These are phyloP conservation scores for Amaranthus cruentus DNA, from an alignment of 148 eudicot species.

Conservation along the genomic window DNA sequence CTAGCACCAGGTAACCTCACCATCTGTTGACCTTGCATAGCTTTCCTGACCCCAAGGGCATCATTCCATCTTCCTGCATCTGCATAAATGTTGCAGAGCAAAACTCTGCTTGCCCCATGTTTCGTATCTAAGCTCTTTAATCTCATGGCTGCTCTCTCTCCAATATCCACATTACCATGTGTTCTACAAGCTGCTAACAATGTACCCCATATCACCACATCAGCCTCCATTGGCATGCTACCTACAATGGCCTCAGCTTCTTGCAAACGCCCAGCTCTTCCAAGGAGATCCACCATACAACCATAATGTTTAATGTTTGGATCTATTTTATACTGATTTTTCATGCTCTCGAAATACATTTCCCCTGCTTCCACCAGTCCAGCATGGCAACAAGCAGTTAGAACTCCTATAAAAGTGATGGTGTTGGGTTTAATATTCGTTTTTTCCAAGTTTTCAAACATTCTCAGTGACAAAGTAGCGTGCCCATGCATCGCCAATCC, in stretches of 20 bases:
- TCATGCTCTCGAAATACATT: constrained; percentile 55
- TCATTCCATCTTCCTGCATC: constrained; percentile 80
- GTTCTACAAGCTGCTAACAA: constrained; percentile 71
- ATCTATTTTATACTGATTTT: constrained; percentile 36
- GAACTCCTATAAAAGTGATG: constrained; percentile 75
- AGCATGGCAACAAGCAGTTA: constrained; percentile 82
- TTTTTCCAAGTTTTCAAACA: constrained; percentile 49
- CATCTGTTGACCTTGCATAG: constrained; percentile 42
- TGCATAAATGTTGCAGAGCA: constrained; percentile 71
- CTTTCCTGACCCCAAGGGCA: constrained; percentile 46
- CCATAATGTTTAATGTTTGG: constrained; percentile 84
- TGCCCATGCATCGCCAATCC: constrained; percentile 88
- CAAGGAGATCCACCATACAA: constrained; percentile 82
- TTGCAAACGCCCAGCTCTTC: constrained; percentile 60
- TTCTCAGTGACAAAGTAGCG: constrained; percentile 47
- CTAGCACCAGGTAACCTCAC: constrained; percentile 66
- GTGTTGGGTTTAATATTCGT: constrained; percentile 46
- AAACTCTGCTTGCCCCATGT: constrained; percentile 72
- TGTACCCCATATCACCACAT: constrained; percentile 82
- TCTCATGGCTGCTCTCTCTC: constrained; percentile 59
- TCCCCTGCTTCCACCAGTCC: constrained; percentile 72
- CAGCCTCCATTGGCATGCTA: constrained; percentile 85
- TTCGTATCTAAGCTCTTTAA: constrained; percentile 54
- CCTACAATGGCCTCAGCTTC: constrained; percentile 67
- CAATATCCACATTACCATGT: constrained; percentile 57